Base-by-base conservation (phyloP, 2,329 filamentous ascomycete genomes). In the Fusarium aywerte region DNA sequence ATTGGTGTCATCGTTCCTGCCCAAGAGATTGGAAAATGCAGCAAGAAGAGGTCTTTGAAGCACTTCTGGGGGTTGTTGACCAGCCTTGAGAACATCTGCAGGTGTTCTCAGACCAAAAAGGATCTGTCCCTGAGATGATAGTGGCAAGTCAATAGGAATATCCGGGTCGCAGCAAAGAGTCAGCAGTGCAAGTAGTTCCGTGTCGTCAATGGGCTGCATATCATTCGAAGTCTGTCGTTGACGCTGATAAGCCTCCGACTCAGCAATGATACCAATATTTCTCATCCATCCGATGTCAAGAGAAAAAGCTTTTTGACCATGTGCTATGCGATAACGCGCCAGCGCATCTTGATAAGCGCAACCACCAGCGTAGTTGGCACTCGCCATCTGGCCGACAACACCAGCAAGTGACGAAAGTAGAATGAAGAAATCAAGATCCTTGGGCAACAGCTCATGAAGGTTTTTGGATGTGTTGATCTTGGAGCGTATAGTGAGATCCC, bases 281-380 rank as follows among this genome's bases (percentile, higher is more conserved):
- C 38, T 20, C 47, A 58, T 58, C 54, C 38, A 53, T 10, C 54
- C 54, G 3, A 58, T 44, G 20, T 58, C 47, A 4, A 58, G 31
- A 4, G 54, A 43, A 1, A 58, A 12, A 5, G 47, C 39, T 7
- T 7, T 53, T 7, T 25, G 36, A 0, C 47, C 29, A 2, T 31
- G 23, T 0, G 6, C 7, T 12, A 16, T 15, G 1, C 39, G 40
- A 23, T 27, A 5, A 0, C 5, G 23, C 0, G 39, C 48, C 8
- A 58, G 15, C 1, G 44, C 32, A 29, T 61, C 53, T 12, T 61
- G 52, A 7, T 32, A 61, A 1, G 74, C 58, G 18, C 73, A 73
- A 1, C 75, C 77, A 0, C 73, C 77, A 0, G 78, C 68, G 58
- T 84, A 84, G 58, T 81, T 82, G 33, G 76, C 74, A 38, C 81